Conservation (phyloP, 306 rosid genomes). For the Quercus berberidifolia region DNA sequence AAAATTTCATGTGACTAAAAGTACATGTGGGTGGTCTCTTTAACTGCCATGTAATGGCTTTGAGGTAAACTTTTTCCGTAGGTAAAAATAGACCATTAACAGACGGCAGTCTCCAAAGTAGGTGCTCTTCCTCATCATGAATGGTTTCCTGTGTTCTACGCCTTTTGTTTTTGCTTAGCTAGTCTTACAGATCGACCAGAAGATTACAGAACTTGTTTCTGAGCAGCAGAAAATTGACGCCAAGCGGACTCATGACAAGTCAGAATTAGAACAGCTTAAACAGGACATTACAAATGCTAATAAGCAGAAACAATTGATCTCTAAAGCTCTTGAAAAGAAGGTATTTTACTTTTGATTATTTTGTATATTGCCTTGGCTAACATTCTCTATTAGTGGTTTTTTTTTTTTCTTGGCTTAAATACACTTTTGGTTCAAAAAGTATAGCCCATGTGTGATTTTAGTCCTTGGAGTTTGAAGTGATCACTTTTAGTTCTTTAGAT, state of each 20-base stretch:
- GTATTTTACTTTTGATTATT: slow-evolving; percentile 30
- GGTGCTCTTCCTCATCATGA: slow-evolving; percentile 14
- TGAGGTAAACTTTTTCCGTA: too few relatives aligned
- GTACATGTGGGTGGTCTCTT: too few relatives aligned
- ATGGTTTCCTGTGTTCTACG: neutral
- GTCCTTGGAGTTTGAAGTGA: too few relatives aligned
- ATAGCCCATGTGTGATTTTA: too few relatives aligned
- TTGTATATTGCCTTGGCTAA: neutral
- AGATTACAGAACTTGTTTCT: slow-evolving; percentile 72
- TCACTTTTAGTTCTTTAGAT: too few relatives aligned
- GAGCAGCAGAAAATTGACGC: slow-evolving; percentile 98
- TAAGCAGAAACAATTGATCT: slow-evolving; percentile 65
- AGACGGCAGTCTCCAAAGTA: neutral
- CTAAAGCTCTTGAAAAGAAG: slow-evolving; percentile 79
- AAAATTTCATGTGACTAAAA: too few relatives aligned
- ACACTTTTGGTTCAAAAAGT: too few relatives aligned
- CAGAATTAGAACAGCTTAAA: slow-evolving; percentile 78
- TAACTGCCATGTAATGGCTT: too few relatives aligned
- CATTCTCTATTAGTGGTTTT: slow-evolving; percentile 4
- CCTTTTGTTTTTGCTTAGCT: slow-evolving; percentile 58
- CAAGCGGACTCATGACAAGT: slow-evolving; percentile 61
- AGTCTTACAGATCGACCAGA: slow-evolving; percentile 82
- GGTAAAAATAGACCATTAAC: neutral
- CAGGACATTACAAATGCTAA: slow-evolving; percentile 86
- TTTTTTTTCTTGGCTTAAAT: neutral